These are phyloP conservation scores for Aureobasidium pullulans DNA, from an alignment of 2,329 filamentous ascomycete species.

Conservation along the genomic window DNA sequence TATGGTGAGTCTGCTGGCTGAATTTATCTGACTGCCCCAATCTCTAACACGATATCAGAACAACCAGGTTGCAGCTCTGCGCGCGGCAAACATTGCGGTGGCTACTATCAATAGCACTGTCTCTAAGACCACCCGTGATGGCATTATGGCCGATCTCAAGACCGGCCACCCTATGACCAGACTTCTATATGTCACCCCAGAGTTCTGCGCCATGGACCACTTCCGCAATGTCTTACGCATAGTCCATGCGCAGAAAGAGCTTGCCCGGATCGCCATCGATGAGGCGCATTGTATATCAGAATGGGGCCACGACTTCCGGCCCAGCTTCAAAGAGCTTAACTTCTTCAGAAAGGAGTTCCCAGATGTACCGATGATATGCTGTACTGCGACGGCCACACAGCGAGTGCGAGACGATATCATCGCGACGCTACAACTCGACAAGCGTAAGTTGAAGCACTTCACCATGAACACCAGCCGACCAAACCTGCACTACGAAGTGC, in stretches of 20 bases:
- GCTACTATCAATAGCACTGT: constrained; percentile 85
- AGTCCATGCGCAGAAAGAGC: constrained; percentile 71
- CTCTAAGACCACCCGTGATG: constrained; percentile 52
- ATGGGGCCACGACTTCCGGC: constrained; percentile 98
- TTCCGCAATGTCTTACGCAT: constrained; percentile 69
- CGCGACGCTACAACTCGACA: constrained; percentile 59
- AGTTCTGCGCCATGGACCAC: constrained; percentile 68
- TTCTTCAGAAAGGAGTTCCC: constrained; percentile 82
- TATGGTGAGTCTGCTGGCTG: constrained; percentile 53
- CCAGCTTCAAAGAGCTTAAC: constrained; percentile 75
- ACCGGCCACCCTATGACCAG: constrained; percentile 78
- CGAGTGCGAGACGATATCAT: constrained; percentile 79
- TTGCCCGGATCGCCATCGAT: constrained; percentile 84
- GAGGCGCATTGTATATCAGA: constrained; percentile 96
- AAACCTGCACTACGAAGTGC: constrained; percentile 86
- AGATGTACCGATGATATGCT: constrained; percentile 80
- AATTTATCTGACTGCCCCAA: not conserved
- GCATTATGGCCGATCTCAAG: constrained; percentile 72
- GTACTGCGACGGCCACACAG: constrained; percentile 83
- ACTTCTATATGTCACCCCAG: constrained; percentile 88
- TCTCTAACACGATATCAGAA: constrained; percentile 36
- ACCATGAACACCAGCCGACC: constrained; percentile 75
- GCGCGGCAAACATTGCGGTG: constrained; percentile 66
- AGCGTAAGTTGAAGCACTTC: constrained; percentile 61
- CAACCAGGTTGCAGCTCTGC: constrained; percentile 82